phyloP scores from a whole-genome alignment of 345 rosid genomes.

The Brassica juncea region DNA sequence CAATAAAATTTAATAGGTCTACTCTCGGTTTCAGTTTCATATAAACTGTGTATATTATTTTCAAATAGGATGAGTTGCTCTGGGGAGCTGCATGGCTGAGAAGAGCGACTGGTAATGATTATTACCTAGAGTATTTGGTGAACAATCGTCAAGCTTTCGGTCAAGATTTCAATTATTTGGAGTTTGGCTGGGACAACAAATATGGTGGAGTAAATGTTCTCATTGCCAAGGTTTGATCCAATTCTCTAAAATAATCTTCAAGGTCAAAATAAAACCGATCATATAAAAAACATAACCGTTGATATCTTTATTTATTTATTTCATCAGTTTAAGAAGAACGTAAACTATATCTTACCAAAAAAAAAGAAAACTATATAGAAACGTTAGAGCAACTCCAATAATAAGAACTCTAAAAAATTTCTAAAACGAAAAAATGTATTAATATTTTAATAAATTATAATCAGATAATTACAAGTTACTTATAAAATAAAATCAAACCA shows the following conservation, averaged over 20 bases:
- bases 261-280: background rate
- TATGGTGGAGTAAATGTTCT: constrained; percentile 68
- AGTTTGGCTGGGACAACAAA: constrained; percentile 89
- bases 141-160: constrained; percentile 28
- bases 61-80: constrained; percentile 69
- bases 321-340: background rate
- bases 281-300: background rate
- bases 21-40: background rate
- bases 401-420: too few relatives aligned
- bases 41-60: background rate
- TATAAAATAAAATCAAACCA: too few relatives aligned
- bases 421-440: too few relatives aligned
- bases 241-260: background rate
- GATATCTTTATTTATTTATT: background rate
- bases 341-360: too few relatives aligned
- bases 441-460: too few relatives aligned
- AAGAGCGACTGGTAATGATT: constrained; percentile 52
- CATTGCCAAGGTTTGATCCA: constrained; percentile 52
- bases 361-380: too few relatives aligned
- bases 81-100: constrained; percentile 92
- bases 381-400: background rate
- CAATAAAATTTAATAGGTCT: background rate
- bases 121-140: constrained; percentile 45
- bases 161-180: constrained; percentile 33
- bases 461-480: too few relatives aligned